Conservation (phyloP, 495 filamentous ascomycete species). For the Aspergillus saccharolyticus region DNA sequence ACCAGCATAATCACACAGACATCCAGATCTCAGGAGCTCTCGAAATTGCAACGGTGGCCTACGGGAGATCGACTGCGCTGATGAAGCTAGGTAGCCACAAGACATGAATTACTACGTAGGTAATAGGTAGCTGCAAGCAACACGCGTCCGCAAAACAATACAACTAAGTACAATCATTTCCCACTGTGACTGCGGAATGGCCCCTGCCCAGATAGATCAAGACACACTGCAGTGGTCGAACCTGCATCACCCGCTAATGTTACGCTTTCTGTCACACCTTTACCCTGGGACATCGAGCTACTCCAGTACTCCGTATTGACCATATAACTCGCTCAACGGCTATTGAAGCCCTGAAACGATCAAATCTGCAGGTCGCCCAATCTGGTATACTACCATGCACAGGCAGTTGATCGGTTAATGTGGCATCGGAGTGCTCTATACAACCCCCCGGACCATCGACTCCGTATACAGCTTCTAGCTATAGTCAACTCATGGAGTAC, state of each 20-base stretch:
- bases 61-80: constrained; percentile 5
- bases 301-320: background rate
- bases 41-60: constrained; percentile 5
- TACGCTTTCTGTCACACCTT: background rate
- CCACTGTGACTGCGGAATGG: constrained; percentile 2
- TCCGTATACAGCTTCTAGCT: background rate
- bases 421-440: no score
- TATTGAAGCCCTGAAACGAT: background rate
- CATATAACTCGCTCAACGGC: background rate
- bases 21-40: background rate
- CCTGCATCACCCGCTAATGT: background rate
- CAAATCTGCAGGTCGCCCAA: background rate
- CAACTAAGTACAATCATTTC: background rate
- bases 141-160: no score
- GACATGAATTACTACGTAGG: background rate
- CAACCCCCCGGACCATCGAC: no score
- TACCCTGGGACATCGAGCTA: background rate
- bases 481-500: background rate
- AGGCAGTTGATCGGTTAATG: no score
- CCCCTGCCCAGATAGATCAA: background rate
- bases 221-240: background rate
- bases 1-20: constrained; percentile 4
- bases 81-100: background rate
- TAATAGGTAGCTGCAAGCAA: background rate
- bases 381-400: background rate